phyloP scores from a whole-genome alignment of 2,329 filamentous ascomycete genomes.

The Zymoseptoria pseudotritici region DNA sequence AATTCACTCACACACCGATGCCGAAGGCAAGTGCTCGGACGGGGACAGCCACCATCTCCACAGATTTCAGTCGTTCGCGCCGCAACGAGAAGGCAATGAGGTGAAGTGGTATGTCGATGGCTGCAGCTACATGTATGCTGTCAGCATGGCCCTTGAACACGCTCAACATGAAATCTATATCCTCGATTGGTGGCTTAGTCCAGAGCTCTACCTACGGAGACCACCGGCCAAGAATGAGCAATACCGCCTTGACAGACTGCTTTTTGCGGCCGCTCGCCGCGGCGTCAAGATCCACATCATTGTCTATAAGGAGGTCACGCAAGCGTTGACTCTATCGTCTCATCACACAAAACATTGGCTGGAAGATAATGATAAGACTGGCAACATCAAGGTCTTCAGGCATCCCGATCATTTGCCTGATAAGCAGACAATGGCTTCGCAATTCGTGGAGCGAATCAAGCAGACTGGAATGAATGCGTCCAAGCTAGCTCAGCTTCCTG shows the following conservation, averaged over 20 bases:
- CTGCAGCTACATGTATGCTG: slow-evolving; percentile 71
- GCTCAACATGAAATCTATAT: slow-evolving; percentile 76
- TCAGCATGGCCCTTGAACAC: slow-evolving; percentile 69
- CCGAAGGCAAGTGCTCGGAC: slow-evolving; percentile 27
- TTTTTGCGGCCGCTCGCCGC: slow-evolving; percentile 71
- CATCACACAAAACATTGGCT: slow-evolving; percentile 73
- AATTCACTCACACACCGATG: slow-evolving; percentile 42
- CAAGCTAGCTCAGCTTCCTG: slow-evolving; percentile 56
- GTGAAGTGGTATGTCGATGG: slow-evolving; percentile 86
- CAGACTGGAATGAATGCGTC: slow-evolving; percentile 49
- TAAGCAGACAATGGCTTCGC: slow-evolving; percentile 55
- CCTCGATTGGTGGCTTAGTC: slow-evolving; percentile 69
- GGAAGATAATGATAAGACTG: slow-evolving; percentile 61
- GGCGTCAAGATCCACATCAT: slow-evolving; percentile 80
- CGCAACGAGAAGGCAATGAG: slow-evolving; percentile 61
- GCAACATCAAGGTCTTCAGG: slow-evolving; percentile 80
- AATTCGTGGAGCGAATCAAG: slow-evolving; percentile 49
- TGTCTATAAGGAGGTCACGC: slow-evolving; percentile 73
- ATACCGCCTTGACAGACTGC: slow-evolving; percentile 76
- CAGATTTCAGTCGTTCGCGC: slow-evolving; percentile 60
- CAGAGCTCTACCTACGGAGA: slow-evolving; percentile 78
- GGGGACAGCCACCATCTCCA: slow-evolving; percentile 40
- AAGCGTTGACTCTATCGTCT: slow-evolving; percentile 49
- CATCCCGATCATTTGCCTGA: slow-evolving; percentile 84
- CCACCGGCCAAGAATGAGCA: slow-evolving; percentile 74